Evolutionary conservation across 129 eudicot genomes (phyloP), one percentile per base, ranked within the genome.

Genomic region (Arctium minus): DNA sequence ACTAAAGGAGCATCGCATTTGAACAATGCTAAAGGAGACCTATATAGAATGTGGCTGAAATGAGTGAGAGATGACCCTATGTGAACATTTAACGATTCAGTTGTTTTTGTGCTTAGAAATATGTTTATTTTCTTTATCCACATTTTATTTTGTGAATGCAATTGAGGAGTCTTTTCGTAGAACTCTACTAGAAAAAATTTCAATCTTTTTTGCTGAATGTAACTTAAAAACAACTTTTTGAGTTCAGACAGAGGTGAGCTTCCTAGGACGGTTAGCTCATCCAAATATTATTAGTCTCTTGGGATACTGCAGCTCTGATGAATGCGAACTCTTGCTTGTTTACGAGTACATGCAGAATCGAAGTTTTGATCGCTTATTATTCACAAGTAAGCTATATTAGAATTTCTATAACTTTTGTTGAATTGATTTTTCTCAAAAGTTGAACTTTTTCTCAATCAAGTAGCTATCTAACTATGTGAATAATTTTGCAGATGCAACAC

Each of bases 271-370:
- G 42, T 22, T 64, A 32, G 70, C 29, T 6, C 84, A 84, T 62
- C 75, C 83, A 9, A 78, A 73, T 62, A 8, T 84, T 44, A 72
- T 84, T 22, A 22, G 8, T 37, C 83, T 84, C 22, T 72, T 84
- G 30, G 87, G 83, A 64, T 84, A 64, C 50, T 84, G 84, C 83
- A 22, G 27, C 27, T 22, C 27, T 22, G 27, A 22, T 22, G 27
- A 22, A 22, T 22, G 27, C 8, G 76, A 65, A 5, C 35, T 0
- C 36, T 50, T 84, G 64, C 84, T 79, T 79, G 84, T 84, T 42
- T 84, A 79, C 18, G 84, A 79, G 65, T 42, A 84, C 75, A 74
- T 79, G 80, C 46, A 44, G 22, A 84, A 84, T 0, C 50, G 75
- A 78, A 74, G 71, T 70, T 22, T 84, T 27, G 84, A 79, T 17